These are phyloP conservation scores for Castanea crenata DNA, from an alignment of 306 rosid genomes.

Conservation along the genomic window DNA sequence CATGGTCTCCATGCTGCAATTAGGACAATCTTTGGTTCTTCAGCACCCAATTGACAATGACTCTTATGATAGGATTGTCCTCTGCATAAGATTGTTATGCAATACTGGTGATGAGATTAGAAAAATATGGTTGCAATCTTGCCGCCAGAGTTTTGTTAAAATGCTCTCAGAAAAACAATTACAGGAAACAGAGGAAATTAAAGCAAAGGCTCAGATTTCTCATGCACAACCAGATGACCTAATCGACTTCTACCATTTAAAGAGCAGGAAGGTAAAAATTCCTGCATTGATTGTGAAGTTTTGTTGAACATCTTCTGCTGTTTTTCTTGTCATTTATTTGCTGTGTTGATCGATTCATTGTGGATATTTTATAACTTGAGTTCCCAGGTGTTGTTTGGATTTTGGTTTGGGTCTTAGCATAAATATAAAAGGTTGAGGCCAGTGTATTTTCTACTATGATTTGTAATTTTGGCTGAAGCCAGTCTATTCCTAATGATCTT, in stretches of 20 bases:
- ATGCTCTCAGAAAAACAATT: constrained; percentile 95
- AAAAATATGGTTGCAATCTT: constrained; percentile 85
- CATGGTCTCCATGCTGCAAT: constrained; percentile 87
- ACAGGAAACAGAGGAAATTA: constrained; percentile 81
- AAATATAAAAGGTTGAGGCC: neutral
- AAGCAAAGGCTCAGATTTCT: constrained; percentile 77
- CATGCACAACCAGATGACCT: constrained; percentile 98
- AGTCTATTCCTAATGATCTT: no score
- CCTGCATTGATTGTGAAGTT: constrained; percentile 7
- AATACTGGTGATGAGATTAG: constrained; percentile 68
- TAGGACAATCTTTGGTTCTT: constrained; percentile 82
- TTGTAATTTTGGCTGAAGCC: neutral
- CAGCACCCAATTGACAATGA: constrained; percentile 92
- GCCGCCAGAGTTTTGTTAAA: constrained; percentile 90
- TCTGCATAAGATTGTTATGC: constrained; percentile 78
- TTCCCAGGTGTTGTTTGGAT: neutral
- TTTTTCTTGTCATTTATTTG: neutral
- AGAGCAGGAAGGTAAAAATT: constrained; percentile 86
- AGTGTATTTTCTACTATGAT: neutral
- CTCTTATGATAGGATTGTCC: constrained; percentile 78
- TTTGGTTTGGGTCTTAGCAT: neutral
- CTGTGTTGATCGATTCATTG: neutral
- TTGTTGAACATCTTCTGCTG: neutral
- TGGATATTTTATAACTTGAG: neutral
- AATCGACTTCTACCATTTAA: constrained; percentile 95